Base-by-base conservation (phyloP, 495 filamentous ascomycete genomes). In the Geoglossum glabrum region DNA sequence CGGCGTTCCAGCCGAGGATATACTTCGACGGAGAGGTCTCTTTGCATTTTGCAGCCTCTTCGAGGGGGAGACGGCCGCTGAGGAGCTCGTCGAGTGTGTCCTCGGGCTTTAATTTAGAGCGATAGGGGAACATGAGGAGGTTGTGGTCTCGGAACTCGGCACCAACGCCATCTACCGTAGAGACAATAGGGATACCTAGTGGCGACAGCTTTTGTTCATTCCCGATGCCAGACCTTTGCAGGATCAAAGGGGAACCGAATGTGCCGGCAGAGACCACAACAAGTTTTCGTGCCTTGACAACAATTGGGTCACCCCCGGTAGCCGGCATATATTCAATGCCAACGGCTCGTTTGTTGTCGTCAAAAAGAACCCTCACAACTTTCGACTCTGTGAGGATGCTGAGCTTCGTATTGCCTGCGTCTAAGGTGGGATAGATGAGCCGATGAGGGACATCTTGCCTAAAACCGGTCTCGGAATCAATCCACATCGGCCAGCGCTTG, bases 91-190 rank as follows among this genome's bases (percentile, higher is more conserved):
- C 65, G 5, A 65, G 62, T 11, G 61, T 67, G 17, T 40, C 27
- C 10, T 52, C 49, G 17, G 49, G 49, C 49, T 27, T 31, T n/a
- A n/a, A 9, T 6, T 31, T 27, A 21, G 49, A 52, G 49, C 17
- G 49, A n/a, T 52, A 52, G 4, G 49, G 5, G 0, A 57, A 47
- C 10, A 66, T 10, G 10, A 67, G 51, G 30, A 74, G 55, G 43
- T 74, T 63, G 54, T 79, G 76, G 57, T 79, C 76, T 51, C 77
- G 70, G 58, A 75, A 77, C 38, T 72, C 63, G 9, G 66, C 46
- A 4, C 76, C 76, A 5, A 79, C 76, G 11, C 74, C 75, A 0
- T 75, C 73, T 0, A 75, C 60, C 49, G 72, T 62, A 7, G 67
- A 65, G 23, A 65, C 33, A 9, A 25, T 33, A 43, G 61, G 19